Evolutionary conservation across 305 asterid species (phyloP).

Genomic region (Fraxinus angustifolia): DNA sequence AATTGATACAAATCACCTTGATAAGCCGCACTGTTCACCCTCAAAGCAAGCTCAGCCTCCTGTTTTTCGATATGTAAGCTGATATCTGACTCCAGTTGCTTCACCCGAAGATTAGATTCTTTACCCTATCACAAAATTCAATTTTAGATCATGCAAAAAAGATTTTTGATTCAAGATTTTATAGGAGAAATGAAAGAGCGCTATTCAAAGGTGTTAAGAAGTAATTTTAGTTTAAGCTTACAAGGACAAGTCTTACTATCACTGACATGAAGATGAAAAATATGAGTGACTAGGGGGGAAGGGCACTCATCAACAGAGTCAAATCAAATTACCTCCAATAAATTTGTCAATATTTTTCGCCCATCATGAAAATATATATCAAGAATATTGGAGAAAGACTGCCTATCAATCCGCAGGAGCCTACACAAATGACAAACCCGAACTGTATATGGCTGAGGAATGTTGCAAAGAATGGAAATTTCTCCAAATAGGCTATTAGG

Average conservation of each 20-base stretch:
- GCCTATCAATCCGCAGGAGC: conserved; percentile 81
- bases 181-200: not conserved
- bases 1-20: conserved; percentile 76
- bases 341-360: conserved; percentile 67
- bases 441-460: conserved; percentile 90
- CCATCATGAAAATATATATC: conserved; percentile 89
- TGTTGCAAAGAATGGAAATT: conserved; percentile 74
- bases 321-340: conserved; percentile 58
- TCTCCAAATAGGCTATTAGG: conserved; percentile 71
- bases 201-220: not conserved
- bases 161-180: not conserved
- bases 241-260: not conserved
- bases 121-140: conserved; percentile 43
- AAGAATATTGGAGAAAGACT: conserved; percentile 68
- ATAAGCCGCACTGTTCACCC: conserved; percentile 77
- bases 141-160: not conserved
- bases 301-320: not conserved
- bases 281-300: not conserved
- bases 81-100: conserved; percentile 76
- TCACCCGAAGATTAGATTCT: conserved; percentile 60
- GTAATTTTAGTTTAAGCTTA: not conserved
- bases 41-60: conserved; percentile 86
- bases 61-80: conserved; percentile 65
- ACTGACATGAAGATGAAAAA: not conserved
- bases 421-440: conserved; percentile 76